Conservation (phyloP, 2,329 filamentous ascomycete species). For the Alternaria ethzedia region DNA sequence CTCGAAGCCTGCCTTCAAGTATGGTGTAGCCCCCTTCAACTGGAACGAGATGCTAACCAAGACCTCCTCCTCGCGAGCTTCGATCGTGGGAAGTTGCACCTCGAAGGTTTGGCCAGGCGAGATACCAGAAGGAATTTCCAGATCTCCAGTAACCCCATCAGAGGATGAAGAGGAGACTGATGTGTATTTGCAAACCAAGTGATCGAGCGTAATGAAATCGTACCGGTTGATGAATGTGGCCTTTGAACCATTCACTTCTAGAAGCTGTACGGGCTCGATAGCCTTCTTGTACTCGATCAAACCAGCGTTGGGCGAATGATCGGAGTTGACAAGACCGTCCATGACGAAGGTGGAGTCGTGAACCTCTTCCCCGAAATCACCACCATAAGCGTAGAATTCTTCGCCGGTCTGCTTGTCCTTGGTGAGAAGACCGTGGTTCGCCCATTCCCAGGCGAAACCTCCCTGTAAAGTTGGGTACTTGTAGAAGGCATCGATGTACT, state of each 20-base stretch:
- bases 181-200: conserved; percentile 33
- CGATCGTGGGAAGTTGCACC: conserved; percentile 29
- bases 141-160: conserved; percentile 13
- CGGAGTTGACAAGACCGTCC: conserved; percentile 52
- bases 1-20: conserved; percentile 44
- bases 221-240: conserved; percentile 42
- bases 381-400: conserved; percentile 52
- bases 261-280: conserved; percentile 50
- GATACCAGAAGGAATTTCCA: conserved; percentile 35
- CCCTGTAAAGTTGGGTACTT: conserved; percentile 68
- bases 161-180: conserved; percentile 13
- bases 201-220: conserved; percentile 49
- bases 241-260: conserved; percentile 27
- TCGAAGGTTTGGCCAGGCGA: conserved; percentile 35
- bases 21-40: conserved; percentile 41
- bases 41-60: conserved; percentile 39
- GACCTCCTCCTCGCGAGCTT: conserved; percentile 15
- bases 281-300: conserved; percentile 54
- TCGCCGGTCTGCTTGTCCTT: conserved; percentile 49
- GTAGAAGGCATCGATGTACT: conserved; percentile 70
- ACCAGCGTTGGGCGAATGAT: conserved; percentile 51
- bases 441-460: conserved; percentile 60
- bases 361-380: conserved; percentile 52
- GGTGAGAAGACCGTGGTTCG: conserved; percentile 53
- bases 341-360: conserved; percentile 55